Evolutionary conservation across 139 green algal species (phyloP), one percentile per base, ranked within the genome.

Genomic region (Micractinium sp.): DNA sequence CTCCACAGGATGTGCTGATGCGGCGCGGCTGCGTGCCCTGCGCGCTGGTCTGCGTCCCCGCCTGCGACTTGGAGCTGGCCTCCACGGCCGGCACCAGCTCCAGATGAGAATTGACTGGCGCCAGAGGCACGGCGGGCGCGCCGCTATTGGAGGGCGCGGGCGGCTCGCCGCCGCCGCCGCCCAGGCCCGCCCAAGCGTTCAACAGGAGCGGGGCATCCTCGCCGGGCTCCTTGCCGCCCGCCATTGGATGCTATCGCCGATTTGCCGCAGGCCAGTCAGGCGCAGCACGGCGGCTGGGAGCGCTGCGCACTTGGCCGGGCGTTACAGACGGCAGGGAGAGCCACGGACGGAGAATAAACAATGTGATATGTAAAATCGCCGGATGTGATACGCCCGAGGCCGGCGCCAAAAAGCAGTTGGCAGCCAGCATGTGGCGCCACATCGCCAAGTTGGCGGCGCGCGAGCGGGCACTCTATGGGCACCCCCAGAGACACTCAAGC

Each of bases 161-260:
- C 71, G 29, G 29, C 29, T 1, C 31, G 71, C 35, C 18, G 7
- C 9, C 12, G 29, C 13, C 71, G 31, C 71, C 29, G 71, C 71
- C 35, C 23, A 22, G 23, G 20, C 41, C 38, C 18, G 77, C 77
- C 39, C 33, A 39, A 13, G 38, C 38, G 38, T 82, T 39, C 77
- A 82, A 22, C 77, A 82, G 77, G 20, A 82, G 77, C 38, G 77
- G 77, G 25, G 77, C 77, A 61, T 82, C 38, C 77, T 82, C 71
- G 71, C 29, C 77, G 38, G 23, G 9, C 3, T 82, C 77, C 9
- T 39, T 56, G 3, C 31, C 71, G n/a, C n/a, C 27, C 12, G 71
- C 71, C 71, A 77, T 77, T 56, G 47, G 47, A 56, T 56, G 47
- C 47, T 56, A 56, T 56, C 47, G 47, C 47, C 47, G 47, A 56